A percentile compares a stretch with the other conserved stretches of the same genome.
phyloP scores from a whole-genome alignment of 2,329 filamentous ascomycete genomes.

The Epichloe glyceriae region DNA sequence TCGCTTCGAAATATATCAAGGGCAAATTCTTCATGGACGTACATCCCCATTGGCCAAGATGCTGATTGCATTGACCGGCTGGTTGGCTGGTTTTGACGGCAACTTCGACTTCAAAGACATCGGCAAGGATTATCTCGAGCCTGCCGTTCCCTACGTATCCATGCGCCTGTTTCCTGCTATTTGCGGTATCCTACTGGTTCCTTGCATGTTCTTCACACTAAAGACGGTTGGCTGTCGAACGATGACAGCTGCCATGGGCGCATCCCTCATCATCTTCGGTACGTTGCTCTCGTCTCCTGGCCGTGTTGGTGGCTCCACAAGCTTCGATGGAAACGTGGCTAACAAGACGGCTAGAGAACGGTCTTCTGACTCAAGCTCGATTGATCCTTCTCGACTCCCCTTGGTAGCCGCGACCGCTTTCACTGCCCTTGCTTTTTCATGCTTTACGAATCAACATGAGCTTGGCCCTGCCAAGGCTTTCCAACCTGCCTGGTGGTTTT shows the following conservation, averaged over 20 bases:
- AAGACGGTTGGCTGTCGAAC: conserved; percentile 86
- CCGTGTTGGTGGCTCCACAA: neutral
- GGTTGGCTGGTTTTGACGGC: conserved; percentile 87
- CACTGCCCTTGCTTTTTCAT: conserved; percentile 79
- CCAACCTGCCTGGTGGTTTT: conserved; percentile 91
- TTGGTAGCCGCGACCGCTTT: conserved; percentile 87
- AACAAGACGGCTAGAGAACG: conserved; percentile 57
- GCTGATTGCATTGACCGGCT: conserved; percentile 88
- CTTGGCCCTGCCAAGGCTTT: conserved; percentile 83
- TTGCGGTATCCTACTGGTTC: conserved; percentile 76
- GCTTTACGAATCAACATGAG: conserved; percentile 95
- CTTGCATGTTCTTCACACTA: conserved; percentile 86
- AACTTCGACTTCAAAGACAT: conserved; percentile 99
- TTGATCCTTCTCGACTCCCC: conserved; percentile 90
- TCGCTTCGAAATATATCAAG: conserved; percentile 98
- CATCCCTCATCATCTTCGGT: conserved; percentile 85
- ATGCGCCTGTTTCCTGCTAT: conserved; percentile 92
- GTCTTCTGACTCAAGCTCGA: conserved; percentile 84
- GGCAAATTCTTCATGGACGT: conserved; percentile 99
- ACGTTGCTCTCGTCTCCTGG: conserved; percentile 22
- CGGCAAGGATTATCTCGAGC: conserved; percentile 95
- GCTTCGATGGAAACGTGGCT: conserved; percentile 9
- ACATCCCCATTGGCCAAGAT: conserved; percentile 97
- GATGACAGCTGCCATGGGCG: conserved; percentile 69
- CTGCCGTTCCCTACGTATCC: conserved; percentile 87